phyloP scores from a whole-genome alignment of 148 eudicot species.

The Spergularia bocconei region DNA sequence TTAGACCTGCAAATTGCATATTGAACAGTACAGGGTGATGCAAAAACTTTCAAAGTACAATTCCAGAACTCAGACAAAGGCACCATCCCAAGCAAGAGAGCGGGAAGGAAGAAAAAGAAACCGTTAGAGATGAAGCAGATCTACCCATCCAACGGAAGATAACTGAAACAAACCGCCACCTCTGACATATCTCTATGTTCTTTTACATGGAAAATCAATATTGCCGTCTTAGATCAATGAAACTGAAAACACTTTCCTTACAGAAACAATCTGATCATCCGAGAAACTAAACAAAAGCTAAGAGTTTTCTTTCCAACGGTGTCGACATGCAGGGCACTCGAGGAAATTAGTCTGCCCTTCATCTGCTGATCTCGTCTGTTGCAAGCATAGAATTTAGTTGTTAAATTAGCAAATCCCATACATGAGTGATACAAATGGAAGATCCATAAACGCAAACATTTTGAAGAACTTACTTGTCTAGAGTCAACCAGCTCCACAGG shows the following conservation, averaged over 20 bases:
- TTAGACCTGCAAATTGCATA: too few species aligned
- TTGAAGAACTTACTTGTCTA: constrained; percentile 33
- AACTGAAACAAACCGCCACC: too few species aligned
- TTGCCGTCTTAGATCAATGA: too few species aligned
- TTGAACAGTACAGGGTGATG: too few species aligned
- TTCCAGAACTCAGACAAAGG: too few species aligned
- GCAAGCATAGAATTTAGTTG: not conserved
- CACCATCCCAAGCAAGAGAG: too few species aligned
- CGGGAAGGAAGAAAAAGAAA: too few species aligned
- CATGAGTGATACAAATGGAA: not conserved
- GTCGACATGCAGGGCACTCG: constrained; percentile 45
- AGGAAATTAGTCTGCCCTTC: constrained; percentile 48
- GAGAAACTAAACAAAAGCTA: constrained; percentile 9
- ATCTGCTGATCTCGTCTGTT: constrained; percentile 48
- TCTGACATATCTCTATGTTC: too few species aligned
- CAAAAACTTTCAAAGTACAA: too few species aligned
- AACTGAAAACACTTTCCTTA: not conserved
- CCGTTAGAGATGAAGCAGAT: too few species aligned
- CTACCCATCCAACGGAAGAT: too few species aligned
- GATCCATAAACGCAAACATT: not conserved
- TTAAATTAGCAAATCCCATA: constrained; percentile 3
- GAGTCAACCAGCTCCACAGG: constrained; percentile 43
- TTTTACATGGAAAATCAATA: too few species aligned
- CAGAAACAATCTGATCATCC: not conserved
- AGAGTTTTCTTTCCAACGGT: constrained; percentile 49